These are phyloP conservation scores for Sparassis latifolia DNA, from an alignment of 1,284 basidiomycete genomes.

Conservation along the genomic window DNA sequence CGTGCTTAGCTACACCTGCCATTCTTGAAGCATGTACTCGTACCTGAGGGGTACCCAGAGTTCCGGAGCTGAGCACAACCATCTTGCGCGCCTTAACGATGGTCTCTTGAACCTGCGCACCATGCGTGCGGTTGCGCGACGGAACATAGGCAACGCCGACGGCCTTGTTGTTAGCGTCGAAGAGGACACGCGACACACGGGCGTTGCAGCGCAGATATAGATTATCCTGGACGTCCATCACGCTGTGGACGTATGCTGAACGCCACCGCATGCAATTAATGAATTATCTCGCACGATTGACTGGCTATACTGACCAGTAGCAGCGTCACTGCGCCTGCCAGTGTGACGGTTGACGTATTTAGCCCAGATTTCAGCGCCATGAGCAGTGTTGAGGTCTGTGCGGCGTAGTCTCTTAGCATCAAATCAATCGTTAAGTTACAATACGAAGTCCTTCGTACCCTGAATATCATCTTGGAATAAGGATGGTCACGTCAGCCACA, in stretches of 20 bases:
- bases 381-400: slow-evolving; percentile 50
- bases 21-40: not conserved
- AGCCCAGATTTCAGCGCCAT: slow-evolving; percentile 68
- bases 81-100: slow-evolving; percentile 58
- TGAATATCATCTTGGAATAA: slow-evolving; percentile 53
- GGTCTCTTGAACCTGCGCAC: slow-evolving; percentile 49
- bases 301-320: slow-evolving; percentile 41
- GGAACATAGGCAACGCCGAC: slow-evolving; percentile 68
- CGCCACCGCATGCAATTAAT: not conserved
- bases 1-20: not conserved
- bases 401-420: not conserved
- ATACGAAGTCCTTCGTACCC: slow-evolving; percentile 24
- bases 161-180: slow-evolving; percentile 63
- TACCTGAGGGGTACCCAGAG: slow-evolving; percentile 56
- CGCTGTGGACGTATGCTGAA: slow-evolving; percentile 62
- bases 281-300: not conserved
- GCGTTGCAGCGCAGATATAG: slow-evolving; percentile 57
- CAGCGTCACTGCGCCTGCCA: slow-evolving; percentile 64
- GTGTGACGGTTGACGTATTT: slow-evolving; percentile 74
- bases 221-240: slow-evolving; percentile 62
- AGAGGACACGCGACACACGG: slow-evolving; percentile 63
- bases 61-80: slow-evolving; percentile 61
- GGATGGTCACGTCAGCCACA: not conserved
- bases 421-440: not conserved
- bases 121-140: slow-evolving; percentile 49